Conservation (phyloP, 805 yeast genomes). For the Metschnikowia dekortorum region DNA sequence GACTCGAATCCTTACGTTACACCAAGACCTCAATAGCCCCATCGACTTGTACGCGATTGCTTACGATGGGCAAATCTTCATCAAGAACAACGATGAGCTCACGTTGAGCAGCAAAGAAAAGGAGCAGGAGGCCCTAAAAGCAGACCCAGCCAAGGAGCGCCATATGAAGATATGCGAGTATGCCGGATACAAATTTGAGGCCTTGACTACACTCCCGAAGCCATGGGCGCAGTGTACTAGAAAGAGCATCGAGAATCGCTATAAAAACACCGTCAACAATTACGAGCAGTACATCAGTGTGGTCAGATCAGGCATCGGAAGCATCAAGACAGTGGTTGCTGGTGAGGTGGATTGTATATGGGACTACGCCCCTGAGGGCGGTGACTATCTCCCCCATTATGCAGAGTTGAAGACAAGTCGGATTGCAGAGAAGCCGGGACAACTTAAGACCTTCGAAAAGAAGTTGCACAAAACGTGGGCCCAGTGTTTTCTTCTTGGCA, state of each 20-base stretch:
- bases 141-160: slow-evolving; percentile 21
- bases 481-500: slow-evolving; percentile 84
- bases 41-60: slow-evolving; percentile 59
- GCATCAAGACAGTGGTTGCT: slow-evolving; percentile 60
- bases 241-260: slow-evolving; percentile 61
- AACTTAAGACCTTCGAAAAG: slow-evolving; percentile 63
- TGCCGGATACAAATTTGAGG: slow-evolving; percentile 84
- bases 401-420: slow-evolving; percentile 77
- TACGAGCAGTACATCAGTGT: slow-evolving; percentile 76
- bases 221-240: slow-evolving; percentile 74
- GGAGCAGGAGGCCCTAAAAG: slow-evolving; percentile 14
- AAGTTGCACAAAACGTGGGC: slow-evolving; percentile 86
- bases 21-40: slow-evolving; percentile 53
- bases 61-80: slow-evolving; percentile 73
- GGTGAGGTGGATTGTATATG: slow-evolving; percentile 92
- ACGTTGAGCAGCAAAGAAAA: slow-evolving; percentile 26
- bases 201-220: slow-evolving; percentile 63
- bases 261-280: slow-evolving; percentile 56
- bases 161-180: slow-evolving; percentile 43
- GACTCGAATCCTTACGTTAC: slow-evolving; percentile 66
- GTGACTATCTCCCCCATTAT: slow-evolving; percentile 65
- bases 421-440: slow-evolving; percentile 50
- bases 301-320: slow-evolving; percentile 83
- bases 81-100: slow-evolving; percentile 47
- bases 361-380: slow-evolving; percentile 61